Percentiles rank a stretch among this genome's conserved stretches.
Conservation (phyloP, 2,329 filamentous ascomycete species). For the Fusarium foetens region DNA sequence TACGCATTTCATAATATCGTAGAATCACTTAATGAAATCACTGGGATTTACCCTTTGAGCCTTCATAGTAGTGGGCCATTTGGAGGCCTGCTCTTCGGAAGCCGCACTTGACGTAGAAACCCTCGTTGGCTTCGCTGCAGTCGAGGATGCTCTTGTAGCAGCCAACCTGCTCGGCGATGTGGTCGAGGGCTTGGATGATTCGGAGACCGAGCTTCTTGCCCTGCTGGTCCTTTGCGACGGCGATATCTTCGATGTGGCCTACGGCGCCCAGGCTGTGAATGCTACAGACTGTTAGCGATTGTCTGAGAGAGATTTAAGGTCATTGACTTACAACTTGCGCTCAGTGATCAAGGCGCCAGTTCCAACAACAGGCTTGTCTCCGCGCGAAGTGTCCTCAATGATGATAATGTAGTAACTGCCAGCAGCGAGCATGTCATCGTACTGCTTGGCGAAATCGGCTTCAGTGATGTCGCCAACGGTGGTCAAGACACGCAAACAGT, state of each 20-base stretch:
- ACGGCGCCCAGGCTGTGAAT: constrained; percentile 85
- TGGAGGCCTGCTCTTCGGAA: constrained; percentile 92
- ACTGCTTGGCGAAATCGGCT: constrained; percentile 80
- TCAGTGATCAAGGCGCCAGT: constrained; percentile 92
- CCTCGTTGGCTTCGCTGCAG: constrained; percentile 95
- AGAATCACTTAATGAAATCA: constrained; percentile 32
- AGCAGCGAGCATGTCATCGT: constrained; percentile 80
- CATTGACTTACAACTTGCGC: constrained; percentile 80
- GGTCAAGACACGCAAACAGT: constrained; percentile 90
- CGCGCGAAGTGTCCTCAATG: constrained; percentile 74
- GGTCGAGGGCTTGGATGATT: constrained; percentile 93
- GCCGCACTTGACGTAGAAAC: constrained; percentile 98
- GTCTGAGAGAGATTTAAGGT: background rate
- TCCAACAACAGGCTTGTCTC: constrained; percentile 77
- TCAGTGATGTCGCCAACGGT: constrained; percentile 88
- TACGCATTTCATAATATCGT: background rate
- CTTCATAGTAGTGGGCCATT: constrained; percentile 95
- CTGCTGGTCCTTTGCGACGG: constrained; percentile 93
- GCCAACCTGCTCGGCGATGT: constrained; percentile 84
- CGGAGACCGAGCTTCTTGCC: constrained; percentile 95
- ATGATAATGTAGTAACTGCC: constrained; percentile 88
- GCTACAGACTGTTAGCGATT: constrained; percentile 54
- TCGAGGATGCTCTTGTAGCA: constrained; percentile 98
- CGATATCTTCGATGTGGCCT: constrained; percentile 98
- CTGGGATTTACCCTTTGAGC: constrained; percentile 58